Evolutionary conservation across 1,139 yeast species (phyloP), one percentile per base, ranked within the genome.

Genomic region (Meyerozyma athensensis): DNA sequence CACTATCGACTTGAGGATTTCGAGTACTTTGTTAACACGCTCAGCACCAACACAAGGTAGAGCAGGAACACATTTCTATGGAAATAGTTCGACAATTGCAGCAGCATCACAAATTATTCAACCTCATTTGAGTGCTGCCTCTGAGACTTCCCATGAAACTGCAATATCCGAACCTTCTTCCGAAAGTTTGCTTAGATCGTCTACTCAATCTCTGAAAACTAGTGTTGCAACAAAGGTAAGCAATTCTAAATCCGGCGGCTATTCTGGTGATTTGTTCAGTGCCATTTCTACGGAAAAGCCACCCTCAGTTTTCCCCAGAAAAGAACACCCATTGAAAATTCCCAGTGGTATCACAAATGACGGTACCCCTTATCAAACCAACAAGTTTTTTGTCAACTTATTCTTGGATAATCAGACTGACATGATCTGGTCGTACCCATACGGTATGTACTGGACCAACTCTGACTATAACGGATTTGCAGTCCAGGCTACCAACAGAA

Each of bases 321-420:
- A 67, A 35, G 64, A 57, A 16, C 63, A 77, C 39, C 77, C 86
- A 61, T 40, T 83, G 70, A 36, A 60, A 58, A 32, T 59, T 65
- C 60, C 89, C 75, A 14, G 48, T 3, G 57, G 78, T 33, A 78
- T 75, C 32, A 61, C 62, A 41, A 66, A 65, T 45, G 56, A 61
- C 40, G 69, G 59, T n/a, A 12, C 18, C 7, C 86, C 95, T 5
- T 70, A 79, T 35, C 78, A 79, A 45, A 87, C 97, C 14, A 89
- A 89, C 63, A 86, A 87, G 56, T 89, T 86, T 58, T 87, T 84
- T 56, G 82, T 86, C 8, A 89, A 89, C 58, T 63, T 87, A 54
- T 62, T 86, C 43, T 72, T 89, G 20, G 92, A 71, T 1, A 62
- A 64, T 30, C 92, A 85, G 53, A 72, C 74, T 8, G 61, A 75